These are phyloP conservation scores for Diaporthe sp. DNA, from an alignment of 2,329 filamentous ascomycete genomes.

Conservation along the genomic window DNA sequence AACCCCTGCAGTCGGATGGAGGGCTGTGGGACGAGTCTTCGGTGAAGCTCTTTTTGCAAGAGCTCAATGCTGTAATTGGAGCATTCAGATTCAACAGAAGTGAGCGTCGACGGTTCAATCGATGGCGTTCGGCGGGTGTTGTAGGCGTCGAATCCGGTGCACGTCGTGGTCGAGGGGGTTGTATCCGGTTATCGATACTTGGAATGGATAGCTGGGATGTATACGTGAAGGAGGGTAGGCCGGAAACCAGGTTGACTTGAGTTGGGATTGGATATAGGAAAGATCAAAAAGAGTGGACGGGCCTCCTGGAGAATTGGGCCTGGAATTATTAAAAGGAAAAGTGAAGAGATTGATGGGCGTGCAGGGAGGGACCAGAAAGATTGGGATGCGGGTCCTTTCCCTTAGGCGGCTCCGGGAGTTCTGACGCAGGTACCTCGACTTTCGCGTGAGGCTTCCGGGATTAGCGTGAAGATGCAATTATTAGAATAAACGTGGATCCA, in stretches of 20 bases:
- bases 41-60: constrained; percentile 40
- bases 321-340: constrained; percentile 43
- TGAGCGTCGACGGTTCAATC: constrained; percentile 33
- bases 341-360: constrained; percentile 42
- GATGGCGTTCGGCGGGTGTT: constrained; percentile 23
- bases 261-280: constrained; percentile 40
- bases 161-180: constrained; percentile 20
- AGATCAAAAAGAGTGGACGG: constrained; percentile 42
- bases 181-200: constrained; percentile 31
- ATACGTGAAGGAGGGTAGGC: constrained; percentile 36
- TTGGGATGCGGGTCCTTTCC: constrained; percentile 42
- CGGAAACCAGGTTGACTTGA: constrained; percentile 38
- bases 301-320: constrained; percentile 39
- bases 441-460: constrained; percentile 41
- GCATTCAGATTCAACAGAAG: constrained; percentile 39
- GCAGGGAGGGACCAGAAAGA: constrained; percentile 43
- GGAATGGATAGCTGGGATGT: constrained; percentile 32
- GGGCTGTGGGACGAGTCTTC: constrained; percentile 42
- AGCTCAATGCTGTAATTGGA: constrained; percentile 40
- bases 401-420: constrained; percentile 42
- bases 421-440: constrained; percentile 41
- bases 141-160: constrained; percentile 11
- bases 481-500: constrained; percentile 41
- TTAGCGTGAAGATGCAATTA: constrained; percentile 43
- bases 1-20: constrained; percentile 27